Percentiles rank a stretch among this genome's conserved stretches.
phyloP scores from a whole-genome alignment of 2,329 filamentous ascomycete species.

The Fusarium sp. region DNA sequence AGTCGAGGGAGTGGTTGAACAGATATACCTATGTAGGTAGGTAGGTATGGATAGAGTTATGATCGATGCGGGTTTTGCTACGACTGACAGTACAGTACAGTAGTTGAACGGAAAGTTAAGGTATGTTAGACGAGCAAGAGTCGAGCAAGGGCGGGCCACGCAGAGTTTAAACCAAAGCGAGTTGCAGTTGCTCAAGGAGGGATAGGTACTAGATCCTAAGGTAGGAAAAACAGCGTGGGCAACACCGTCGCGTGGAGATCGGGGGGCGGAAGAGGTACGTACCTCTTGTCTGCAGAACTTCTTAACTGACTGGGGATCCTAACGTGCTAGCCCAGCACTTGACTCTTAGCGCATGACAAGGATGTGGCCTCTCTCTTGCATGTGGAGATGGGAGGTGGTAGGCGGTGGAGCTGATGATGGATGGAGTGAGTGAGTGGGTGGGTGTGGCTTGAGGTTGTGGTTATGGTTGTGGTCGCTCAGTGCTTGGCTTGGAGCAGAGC shows the following conservation, averaged over 20 bases:
- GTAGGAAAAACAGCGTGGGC: constrained; percentile 17
- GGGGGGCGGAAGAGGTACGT: constrained; percentile 27
- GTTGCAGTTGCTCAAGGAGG: constrained; percentile 7
- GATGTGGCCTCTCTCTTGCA: constrained; percentile 25
- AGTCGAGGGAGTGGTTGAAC: background rate
- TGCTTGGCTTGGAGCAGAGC: constrained; percentile 12
- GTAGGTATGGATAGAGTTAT: background rate
- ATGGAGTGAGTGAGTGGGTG: constrained; percentile 14
- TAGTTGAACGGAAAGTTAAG: constrained; percentile 19
- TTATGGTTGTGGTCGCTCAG: background rate
- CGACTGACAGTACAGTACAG: background rate
- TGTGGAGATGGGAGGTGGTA: constrained; percentile 24
- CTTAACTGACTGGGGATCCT: constrained; percentile 21
- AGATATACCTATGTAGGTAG: background rate
- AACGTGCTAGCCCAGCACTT: constrained; percentile 9
- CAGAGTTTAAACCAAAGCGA: constrained; percentile 40
- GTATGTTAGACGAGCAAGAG: constrained; percentile 4
- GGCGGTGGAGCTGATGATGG: constrained; percentile 31
- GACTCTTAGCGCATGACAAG: constrained; percentile 21
- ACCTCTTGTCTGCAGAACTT: constrained; percentile 13
- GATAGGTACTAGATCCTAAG: constrained; percentile 7
- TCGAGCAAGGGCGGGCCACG: constrained; percentile 29
- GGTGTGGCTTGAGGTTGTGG: constrained; percentile 20
- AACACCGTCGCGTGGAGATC: constrained; percentile 33
- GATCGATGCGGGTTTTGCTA: constrained; percentile 5